Evolutionary conservation across 345 rosid genomes (phyloP).

Genomic region (Jatropha curcas): DNA sequence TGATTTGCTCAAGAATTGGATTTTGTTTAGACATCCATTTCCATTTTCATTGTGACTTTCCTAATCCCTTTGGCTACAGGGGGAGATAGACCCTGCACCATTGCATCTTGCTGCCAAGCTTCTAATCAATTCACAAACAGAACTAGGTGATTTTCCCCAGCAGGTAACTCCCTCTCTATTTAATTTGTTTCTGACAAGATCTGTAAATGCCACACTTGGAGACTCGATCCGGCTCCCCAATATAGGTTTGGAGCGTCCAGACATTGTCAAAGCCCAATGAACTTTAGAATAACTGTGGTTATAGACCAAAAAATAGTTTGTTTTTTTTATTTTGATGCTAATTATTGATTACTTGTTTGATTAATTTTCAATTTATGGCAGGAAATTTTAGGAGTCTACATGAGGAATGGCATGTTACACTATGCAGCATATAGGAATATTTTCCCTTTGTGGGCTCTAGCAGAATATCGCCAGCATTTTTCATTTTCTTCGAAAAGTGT

Average conservation of each 20-base stretch:
- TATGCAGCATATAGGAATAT: conserved; percentile 19
- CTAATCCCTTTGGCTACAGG: background rate
- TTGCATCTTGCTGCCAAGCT: conserved; percentile 16
- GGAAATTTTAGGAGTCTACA: conserved; percentile 12
- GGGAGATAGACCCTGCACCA: conserved; percentile 6
- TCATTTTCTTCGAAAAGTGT: background rate
- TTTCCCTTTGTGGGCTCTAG: conserved; percentile 25
- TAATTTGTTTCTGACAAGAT: no score
- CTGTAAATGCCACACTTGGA: no score
- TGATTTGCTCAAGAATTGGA: no score
- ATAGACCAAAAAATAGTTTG: no score
- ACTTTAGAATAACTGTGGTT: no score
- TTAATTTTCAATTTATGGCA: background rate
- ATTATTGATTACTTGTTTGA: background rate
- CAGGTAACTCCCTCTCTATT: conserved; percentile 9
- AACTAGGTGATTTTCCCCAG: conserved; percentile 22
- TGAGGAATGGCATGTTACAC: conserved; percentile 26
- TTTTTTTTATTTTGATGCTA: no score
- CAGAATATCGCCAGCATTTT: conserved; percentile 15
- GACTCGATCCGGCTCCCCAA: no score
- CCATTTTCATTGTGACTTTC: no score
- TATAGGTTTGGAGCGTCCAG: no score
- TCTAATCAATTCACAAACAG: conserved; percentile 16
- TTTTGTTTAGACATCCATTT: no score
- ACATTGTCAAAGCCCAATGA: no score